Conservation (phyloP, 129 eudicot species). For the Pseudognaphalium luteoalbum region DNA sequence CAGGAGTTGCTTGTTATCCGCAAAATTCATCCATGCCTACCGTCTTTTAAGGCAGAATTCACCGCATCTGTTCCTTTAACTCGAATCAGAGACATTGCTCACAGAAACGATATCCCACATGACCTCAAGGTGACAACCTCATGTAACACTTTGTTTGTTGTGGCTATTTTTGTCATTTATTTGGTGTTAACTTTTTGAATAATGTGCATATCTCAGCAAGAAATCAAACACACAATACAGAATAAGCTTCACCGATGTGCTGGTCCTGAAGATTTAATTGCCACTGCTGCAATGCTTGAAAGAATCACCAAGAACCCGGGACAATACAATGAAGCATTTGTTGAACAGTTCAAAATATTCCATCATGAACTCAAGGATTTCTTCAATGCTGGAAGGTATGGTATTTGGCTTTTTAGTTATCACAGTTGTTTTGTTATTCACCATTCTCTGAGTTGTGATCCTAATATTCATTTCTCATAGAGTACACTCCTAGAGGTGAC, state of each 20-base stretch:
- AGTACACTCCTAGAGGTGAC: slow-evolving; percentile 1
- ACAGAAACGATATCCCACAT: slow-evolving; percentile 91
- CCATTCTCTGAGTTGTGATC: not conserved
- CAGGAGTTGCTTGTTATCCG: slow-evolving; percentile 91
- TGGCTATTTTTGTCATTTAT: slow-evolving; percentile 6
- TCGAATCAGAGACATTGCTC: slow-evolving; percentile 93
- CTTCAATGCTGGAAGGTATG: slow-evolving; percentile 95
- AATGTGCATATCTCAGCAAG: slow-evolving; percentile 61
- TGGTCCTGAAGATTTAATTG: slow-evolving; percentile 95
- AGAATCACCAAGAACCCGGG: slow-evolving; percentile 84
- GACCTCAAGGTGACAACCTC: slow-evolving; percentile 72
- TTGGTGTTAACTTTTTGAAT: slow-evolving; percentile 1
- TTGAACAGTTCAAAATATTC: slow-evolving; percentile 88
- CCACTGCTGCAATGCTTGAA: slow-evolving; percentile 94
- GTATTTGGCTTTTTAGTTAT: not conserved
- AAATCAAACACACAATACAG: slow-evolving; percentile 98
- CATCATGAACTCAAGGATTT: slow-evolving; percentile 94
- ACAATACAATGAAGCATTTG: slow-evolving; percentile 76
- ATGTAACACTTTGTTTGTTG: not conserved
- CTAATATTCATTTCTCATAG: too few relatives aligned
- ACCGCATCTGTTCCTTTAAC: slow-evolving; percentile 98
- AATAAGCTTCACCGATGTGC: slow-evolving; percentile 96
- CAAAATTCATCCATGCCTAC: slow-evolving; percentile 92
- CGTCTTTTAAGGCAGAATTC: slow-evolving; percentile 95
- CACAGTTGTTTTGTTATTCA: not conserved